phyloP scores from a whole-genome alignment of 139 green algal species.

The Pleodorina starrii region DNA sequence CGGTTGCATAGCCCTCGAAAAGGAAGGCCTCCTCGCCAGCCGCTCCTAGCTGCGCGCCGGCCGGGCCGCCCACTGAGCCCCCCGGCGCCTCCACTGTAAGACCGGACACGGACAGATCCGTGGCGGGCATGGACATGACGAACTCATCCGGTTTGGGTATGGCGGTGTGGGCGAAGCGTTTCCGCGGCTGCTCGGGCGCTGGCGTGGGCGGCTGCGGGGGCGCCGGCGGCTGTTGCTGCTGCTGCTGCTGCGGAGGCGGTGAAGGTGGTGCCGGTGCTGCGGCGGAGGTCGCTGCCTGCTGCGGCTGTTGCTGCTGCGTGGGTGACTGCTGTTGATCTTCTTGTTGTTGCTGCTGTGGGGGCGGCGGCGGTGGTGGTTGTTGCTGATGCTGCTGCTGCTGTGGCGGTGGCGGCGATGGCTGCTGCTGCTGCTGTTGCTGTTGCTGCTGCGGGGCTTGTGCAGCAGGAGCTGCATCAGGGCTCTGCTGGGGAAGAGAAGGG shows the following conservation, averaged over 20 bases:
- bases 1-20: neutral
- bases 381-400: neutral
- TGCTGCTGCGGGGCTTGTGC: neutral
- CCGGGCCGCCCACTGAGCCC: neutral
- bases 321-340: neutral
- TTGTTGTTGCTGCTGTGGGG: neutral
- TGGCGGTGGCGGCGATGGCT: neutral
- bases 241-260: neutral
- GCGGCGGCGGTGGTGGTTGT: neutral
- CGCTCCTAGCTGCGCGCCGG: neutral
- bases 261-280: too few relatives aligned
- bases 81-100: neutral
- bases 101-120: neutral
- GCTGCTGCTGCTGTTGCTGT: neutral
- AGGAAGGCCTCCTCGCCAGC: conserved; percentile 9
- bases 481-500: too few relatives aligned
- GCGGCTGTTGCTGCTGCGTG: conserved; percentile 10
- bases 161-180: neutral
- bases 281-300: neutral
- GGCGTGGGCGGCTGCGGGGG: neutral
- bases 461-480: neutral
- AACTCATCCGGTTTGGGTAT: conserved; percentile 49
- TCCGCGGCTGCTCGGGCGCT: neutral
- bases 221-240: neutral
- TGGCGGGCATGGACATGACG: conserved; percentile 17